These are phyloP conservation scores for Colletotrichum lini DNA, from an alignment of 2,329 filamentous ascomycete species.

Conservation along the genomic window DNA sequence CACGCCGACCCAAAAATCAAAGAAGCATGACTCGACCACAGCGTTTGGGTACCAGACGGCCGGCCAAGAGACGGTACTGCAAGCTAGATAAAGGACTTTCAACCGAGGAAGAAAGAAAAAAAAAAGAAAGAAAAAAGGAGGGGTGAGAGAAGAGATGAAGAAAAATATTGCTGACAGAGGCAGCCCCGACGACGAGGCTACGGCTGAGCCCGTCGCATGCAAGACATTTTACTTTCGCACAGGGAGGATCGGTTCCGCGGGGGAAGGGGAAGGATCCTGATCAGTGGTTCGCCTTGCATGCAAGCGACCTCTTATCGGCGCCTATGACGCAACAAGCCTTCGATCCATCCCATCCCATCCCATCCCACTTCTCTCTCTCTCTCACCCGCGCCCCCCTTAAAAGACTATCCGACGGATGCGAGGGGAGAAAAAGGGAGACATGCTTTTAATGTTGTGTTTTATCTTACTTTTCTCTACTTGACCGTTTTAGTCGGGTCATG, in stretches of 20 bases:
- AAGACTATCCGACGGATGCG: background rate
- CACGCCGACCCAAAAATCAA: background rate
- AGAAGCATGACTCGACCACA: conserved; percentile 16
- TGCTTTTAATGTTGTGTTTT: conserved; percentile 14
- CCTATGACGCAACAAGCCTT: conserved; percentile 39
- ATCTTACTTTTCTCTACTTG: too few species aligned
- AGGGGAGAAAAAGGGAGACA: background rate
- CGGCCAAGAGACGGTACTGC: background rate
- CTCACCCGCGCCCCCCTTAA: background rate
- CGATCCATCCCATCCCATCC: conserved; percentile 31
- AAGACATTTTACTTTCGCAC: conserved; percentile 26
- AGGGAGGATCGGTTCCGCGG: conserved; percentile 28
- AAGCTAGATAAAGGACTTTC: too few species aligned
- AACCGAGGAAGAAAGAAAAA: background rate
- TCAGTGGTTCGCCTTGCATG: conserved; percentile 29
- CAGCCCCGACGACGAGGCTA: background rate
- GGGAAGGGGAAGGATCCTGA: conserved; percentile 22
- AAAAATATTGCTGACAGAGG: background rate
- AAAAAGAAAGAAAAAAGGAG: background rate
- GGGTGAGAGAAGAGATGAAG: background rate
- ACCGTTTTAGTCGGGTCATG: background rate
- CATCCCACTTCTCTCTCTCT: conserved; percentile 22
- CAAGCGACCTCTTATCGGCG: conserved; percentile 39
- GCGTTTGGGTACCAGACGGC: background rate
- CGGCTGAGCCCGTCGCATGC: conserved; percentile 15